Conservation (phyloP, 139 green algal genomes). For the Edaphochlamys debaryana region DNA sequence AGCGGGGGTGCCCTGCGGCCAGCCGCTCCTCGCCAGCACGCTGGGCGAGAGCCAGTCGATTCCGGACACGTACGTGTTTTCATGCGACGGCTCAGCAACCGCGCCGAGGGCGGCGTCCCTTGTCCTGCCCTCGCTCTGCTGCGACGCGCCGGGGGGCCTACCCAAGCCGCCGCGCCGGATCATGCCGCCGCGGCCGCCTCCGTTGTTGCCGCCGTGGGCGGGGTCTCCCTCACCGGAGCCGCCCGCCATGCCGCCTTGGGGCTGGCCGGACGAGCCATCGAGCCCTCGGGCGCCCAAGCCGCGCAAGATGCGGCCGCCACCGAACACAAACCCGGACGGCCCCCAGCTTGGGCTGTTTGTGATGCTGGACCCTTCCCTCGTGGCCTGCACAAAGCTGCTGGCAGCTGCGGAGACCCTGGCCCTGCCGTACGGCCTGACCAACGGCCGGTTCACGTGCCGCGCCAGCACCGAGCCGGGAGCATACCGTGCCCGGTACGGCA, state of each 20-base stretch:
- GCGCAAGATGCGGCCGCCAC: not conserved
- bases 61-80: not conserved
- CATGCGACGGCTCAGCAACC: not conserved
- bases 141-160: not conserved
- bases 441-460: constrained; percentile 10
- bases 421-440: constrained; percentile 16
- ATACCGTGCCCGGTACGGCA: constrained; percentile 2
- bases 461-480: not conserved
- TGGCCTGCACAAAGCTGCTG: constrained; percentile 27
- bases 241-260: too few species aligned
- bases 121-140: constrained; percentile 10
- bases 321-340: not conserved
- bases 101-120: not conserved
- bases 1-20: constrained; percentile 18
- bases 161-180: not conserved
- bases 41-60: not conserved
- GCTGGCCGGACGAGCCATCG: not conserved
- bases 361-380: not conserved
- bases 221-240: too few species aligned
- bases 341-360: constrained; percentile 27
- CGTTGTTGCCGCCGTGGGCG: not conserved
- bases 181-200: not conserved
- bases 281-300: not conserved
- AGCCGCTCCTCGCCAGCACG: not conserved
- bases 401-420: constrained; percentile 17